Conservation (phyloP, 805 yeast genomes). For the Candida sakaeoensis region DNA sequence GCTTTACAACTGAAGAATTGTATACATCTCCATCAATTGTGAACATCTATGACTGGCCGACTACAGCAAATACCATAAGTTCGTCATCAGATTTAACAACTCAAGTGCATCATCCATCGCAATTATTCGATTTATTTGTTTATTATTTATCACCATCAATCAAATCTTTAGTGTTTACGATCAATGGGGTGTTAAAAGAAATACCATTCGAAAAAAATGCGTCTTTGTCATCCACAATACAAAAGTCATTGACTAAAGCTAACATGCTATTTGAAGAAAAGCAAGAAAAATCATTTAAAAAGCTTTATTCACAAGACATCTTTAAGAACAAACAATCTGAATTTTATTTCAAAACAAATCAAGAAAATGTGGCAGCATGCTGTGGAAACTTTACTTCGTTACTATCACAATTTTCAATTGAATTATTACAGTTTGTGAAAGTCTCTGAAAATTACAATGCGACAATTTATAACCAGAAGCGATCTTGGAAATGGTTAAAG, state of each 20-base stretch:
- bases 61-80: slow-evolving; percentile 1
- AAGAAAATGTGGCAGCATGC: slow-evolving; percentile 79
- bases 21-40: slow-evolving; percentile 26
- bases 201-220: slow-evolving; percentile 48
- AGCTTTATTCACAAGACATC: slow-evolving; percentile 53
- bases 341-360: slow-evolving; percentile 48
- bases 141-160: slow-evolving; percentile 70
- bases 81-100: background rate
- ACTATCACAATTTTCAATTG: slow-evolving; percentile 58
- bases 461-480: slow-evolving; percentile 12
- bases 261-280: slow-evolving; percentile 52
- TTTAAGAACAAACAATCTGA: slow-evolving; percentile 32
- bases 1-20: slow-evolving; percentile 16
- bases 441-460: slow-evolving; percentile 39
- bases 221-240: slow-evolving; percentile 34
- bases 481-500: slow-evolving; percentile 51
- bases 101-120: slow-evolving; percentile 28
- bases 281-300: slow-evolving; percentile 53
- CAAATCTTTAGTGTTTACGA: slow-evolving; percentile 60
- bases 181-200: slow-evolving; percentile 56
- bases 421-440: slow-evolving; percentile 47
- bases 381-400: slow-evolving; percentile 76
- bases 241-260: slow-evolving; percentile 47
- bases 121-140: slow-evolving; percentile 64
- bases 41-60: slow-evolving; percentile 20